Conservation (phyloP, 306 rosid genomes). For the Dalbergia oliveri region DNA sequence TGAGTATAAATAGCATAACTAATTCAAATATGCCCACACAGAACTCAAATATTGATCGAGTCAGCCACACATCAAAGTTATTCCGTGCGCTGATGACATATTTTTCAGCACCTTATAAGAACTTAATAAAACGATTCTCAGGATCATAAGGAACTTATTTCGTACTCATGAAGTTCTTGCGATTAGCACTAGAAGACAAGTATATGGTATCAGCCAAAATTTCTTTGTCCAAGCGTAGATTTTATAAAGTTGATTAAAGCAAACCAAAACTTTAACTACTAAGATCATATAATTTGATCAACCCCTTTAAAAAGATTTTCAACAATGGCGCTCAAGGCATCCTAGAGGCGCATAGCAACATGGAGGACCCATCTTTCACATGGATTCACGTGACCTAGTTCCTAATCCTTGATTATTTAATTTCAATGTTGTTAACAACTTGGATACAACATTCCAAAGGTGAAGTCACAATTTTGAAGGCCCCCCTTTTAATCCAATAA, state of each 20-base stretch:
- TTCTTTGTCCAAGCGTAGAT: conserved; percentile 30
- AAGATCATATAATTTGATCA: conserved; percentile 14
- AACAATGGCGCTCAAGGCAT: conserved; percentile 45
- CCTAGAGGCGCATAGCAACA: conserved; percentile 49
- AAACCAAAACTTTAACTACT: conserved; percentile 28
- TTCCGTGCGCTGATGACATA: no score
- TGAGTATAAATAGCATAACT: no score
- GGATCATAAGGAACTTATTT: no score
- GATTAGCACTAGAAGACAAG: conserved; percentile 26
- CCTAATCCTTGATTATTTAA: conserved; percentile 54
- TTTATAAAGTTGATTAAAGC: conserved; percentile 44
- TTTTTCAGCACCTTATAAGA: no score
- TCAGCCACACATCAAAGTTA: no score
- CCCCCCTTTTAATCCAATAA: conserved; percentile 54
- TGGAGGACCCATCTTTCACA: conserved; percentile 79
- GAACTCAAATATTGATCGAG: no score
- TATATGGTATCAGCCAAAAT: conserved; percentile 25
- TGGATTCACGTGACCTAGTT: conserved; percentile 74
- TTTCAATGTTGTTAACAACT: conserved; percentile 50
- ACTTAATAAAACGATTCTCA: no score
- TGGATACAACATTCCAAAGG: conserved; percentile 53
- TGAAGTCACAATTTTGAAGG: conserved; percentile 53
- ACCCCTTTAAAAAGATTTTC: conserved; percentile 50
- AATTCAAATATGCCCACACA: no score
- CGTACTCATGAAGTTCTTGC: no score